phyloP scores from a whole-genome alignment of 106 monocot genomes.

The Dendrobium officinale region DNA sequence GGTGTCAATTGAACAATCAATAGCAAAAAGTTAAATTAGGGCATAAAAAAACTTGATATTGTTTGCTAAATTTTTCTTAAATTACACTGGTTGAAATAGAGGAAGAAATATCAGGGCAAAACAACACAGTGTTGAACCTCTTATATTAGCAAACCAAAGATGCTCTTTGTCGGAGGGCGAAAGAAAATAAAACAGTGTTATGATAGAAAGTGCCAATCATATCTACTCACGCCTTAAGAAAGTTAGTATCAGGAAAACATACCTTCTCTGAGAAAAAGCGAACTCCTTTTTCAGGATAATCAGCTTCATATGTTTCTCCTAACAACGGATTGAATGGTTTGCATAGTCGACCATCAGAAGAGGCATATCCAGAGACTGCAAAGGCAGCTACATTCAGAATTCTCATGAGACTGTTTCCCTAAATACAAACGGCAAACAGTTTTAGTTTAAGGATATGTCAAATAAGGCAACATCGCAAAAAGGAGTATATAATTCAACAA shows the following conservation, averaged over 20 bases:
- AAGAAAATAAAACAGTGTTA: not conserved
- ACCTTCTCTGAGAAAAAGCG: constrained; percentile 94
- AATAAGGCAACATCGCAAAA: not conserved
- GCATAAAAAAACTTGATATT: not conserved
- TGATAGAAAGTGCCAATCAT: constrained; percentile 2
- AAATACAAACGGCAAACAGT: constrained; percentile 19
- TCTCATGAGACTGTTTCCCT: constrained; percentile 94
- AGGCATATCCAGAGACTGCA: constrained; percentile 94
- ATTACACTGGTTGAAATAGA: not conserved
- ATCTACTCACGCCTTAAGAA: not conserved
- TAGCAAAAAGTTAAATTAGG: not conserved
- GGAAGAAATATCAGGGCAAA: not conserved
- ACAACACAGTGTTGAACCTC: not conserved
- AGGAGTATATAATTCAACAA: not conserved
- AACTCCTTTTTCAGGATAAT: constrained; percentile 74
- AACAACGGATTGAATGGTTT: constrained; percentile 94
- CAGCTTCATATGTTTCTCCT: constrained; percentile 95
- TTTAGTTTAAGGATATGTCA: constrained; percentile 6
- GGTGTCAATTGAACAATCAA: not conserved
- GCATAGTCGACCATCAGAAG: constrained; percentile 72
- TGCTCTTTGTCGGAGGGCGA: not conserved
- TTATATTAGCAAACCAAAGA: not conserved
- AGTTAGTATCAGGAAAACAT: constrained; percentile 1
- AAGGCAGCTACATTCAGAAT: constrained; percentile 91
- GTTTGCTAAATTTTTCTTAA: not conserved